phyloP scores from a whole-genome alignment of 306 rosid genomes.

The Pachyrhizus erosus region DNA sequence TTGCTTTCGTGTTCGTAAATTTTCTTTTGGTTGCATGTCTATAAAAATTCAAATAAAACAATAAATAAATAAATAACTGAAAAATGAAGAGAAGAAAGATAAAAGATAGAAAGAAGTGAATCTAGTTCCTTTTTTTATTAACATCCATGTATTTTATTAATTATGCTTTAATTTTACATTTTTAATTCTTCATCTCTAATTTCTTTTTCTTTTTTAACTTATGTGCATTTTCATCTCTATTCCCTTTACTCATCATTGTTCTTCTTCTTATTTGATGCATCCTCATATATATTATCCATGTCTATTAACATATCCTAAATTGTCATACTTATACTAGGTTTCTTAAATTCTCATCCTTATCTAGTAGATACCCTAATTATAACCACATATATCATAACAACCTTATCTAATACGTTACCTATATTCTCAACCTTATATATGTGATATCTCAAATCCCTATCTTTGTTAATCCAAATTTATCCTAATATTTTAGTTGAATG shows the following conservation, averaged over 20 bases:
- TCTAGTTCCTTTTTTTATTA: background rate
- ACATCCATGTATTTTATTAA: background rate
- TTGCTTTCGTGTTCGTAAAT: background rate
- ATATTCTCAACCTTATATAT: background rate
- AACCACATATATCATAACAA: background rate
- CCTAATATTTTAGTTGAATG: background rate
- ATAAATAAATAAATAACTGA: background rate
- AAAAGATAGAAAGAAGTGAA: background rate
- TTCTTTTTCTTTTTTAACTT: no score
- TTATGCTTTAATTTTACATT: background rate
- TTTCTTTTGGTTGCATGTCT: background rate
- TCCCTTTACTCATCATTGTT: background rate
- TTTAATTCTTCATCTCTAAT: background rate
- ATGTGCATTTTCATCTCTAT: background rate
- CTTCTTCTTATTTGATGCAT: background rate
- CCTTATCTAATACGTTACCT: background rate
- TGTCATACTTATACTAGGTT: background rate
- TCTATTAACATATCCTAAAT: background rate
- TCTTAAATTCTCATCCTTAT: background rate
- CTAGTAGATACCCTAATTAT: background rate
- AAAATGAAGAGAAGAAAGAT: background rate
- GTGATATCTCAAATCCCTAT: background rate
- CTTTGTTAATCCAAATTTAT: no score
- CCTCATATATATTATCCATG: background rate
- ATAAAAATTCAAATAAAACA: no score